These are phyloP conservation scores for Teunomyces tritomae DNA, from an alignment of 805 yeast species.

Conservation along the genomic window DNA sequence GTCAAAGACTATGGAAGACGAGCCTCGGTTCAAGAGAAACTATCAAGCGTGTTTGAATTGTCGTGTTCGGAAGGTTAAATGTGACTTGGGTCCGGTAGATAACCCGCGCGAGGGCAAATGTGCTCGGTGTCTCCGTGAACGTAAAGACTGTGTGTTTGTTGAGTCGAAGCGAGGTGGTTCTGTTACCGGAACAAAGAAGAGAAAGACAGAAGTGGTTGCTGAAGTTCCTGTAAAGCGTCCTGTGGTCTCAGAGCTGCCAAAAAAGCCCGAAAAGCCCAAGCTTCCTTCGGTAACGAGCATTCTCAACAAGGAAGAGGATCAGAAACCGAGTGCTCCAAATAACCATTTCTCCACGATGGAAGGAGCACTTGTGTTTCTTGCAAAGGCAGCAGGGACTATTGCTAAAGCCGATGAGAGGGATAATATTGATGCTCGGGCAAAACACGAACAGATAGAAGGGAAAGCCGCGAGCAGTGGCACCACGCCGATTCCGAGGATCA, in stretches of 20 bases:
- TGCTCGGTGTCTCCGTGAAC: conserved; percentile 77
- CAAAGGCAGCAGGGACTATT: conserved; percentile 76
- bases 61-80: conserved; percentile 76
- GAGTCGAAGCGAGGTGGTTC: conserved; percentile 32
- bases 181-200: conserved; percentile 39
- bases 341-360: conserved; percentile 43
- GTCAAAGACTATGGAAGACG: background rate
- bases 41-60: conserved; percentile 87
- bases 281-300: conserved; percentile 15
- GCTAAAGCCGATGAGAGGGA: conserved; percentile 69
- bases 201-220: conserved; percentile 27
- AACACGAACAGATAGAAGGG: conserved; percentile 47
- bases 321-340: conserved; percentile 3
- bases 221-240: background rate
- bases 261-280: background rate
- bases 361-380: conserved; percentile 69
- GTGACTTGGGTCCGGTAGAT: conserved; percentile 78
- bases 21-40: conserved; percentile 49
- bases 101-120: conserved; percentile 80
- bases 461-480: background rate
- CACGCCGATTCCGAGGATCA: background rate
- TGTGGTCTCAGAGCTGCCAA: background rate
- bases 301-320: conserved; percentile 6
- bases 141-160: conserved; percentile 73
- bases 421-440: conserved; percentile 50